A percentile compares a stretch with the other conserved stretches of the same genome.
Conservation (phyloP, 768 basidiomycete species). For the Rhizopogon vulgaris region DNA sequence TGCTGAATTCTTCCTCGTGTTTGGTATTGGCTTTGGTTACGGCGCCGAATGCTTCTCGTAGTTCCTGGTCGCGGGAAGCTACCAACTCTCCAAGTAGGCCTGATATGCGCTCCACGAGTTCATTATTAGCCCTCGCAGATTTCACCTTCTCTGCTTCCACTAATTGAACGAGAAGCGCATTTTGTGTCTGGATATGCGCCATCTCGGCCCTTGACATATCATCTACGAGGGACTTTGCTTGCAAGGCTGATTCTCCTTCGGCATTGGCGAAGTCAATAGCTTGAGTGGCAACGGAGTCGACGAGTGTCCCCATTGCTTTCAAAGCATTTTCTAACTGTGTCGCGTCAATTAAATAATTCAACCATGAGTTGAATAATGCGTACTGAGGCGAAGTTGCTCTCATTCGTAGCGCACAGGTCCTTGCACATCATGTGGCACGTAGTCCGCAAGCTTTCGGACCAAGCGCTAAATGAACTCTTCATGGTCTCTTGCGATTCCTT, state of each 20-base stretch:
- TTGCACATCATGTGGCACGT: slow-evolving; percentile 43
- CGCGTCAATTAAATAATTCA: background rate
- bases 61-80: slow-evolving; percentile 56
- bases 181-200: slow-evolving; percentile 61
- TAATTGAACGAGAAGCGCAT: slow-evolving; percentile 52
- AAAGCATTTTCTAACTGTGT: slow-evolving; percentile 51
- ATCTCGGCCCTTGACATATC: slow-evolving; percentile 48
- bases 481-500: slow-evolving; percentile 49
- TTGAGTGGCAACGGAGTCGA: slow-evolving; percentile 56
- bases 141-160: slow-evolving; percentile 62
- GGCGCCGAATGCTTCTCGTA: slow-evolving; percentile 50
- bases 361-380: slow-evolving; percentile 8
- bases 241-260: slow-evolving; percentile 45
- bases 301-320: slow-evolving; percentile 47
- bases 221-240: slow-evolving; percentile 44
- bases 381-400: slow-evolving; percentile 41
- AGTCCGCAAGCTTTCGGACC: slow-evolving; percentile 47
- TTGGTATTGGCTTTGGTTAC: slow-evolving; percentile 52
- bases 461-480: slow-evolving; percentile 44
- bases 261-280: slow-evolving; percentile 49
- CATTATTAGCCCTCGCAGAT: slow-evolving; percentile 62
- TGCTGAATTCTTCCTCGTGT: slow-evolving; percentile 43
- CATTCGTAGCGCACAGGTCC: slow-evolving; percentile 38
- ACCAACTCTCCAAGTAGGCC: slow-evolving; percentile 67
- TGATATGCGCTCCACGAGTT: slow-evolving; percentile 71